Evolutionary conservation across 441 rosid genomes (phyloP), one percentile per base, ranked within the genome.

Genomic region (Manihot esculenta): DNA sequence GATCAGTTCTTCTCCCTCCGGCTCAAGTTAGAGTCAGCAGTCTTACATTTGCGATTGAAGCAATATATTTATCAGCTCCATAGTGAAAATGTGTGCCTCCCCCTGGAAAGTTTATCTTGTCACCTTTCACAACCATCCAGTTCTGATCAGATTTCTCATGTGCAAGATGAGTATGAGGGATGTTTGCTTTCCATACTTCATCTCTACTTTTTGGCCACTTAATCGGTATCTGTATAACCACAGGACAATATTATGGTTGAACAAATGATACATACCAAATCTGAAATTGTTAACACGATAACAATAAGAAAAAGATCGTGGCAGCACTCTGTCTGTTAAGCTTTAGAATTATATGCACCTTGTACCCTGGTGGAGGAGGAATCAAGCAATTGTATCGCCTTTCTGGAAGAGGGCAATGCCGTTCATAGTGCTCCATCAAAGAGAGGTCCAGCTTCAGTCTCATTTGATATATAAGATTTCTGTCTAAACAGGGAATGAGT

Each of bases 141-240:
- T 96, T 96, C 87, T 96, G 99, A 78, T 93, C 98, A 82, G 99
- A 93, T 78, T 96, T 96, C 74, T 96, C 97, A 64, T 87, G 86
- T 62, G 99, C 99, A 73, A 96, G 98, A 83, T 93, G 99, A 72
- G 97, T 96, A 74, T 96, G 99, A 76, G 99, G 99, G 77, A 96
- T 96, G 84, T 96, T 96, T 7, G 84, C 99, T 82, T 93, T 87
- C 98, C 98, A 93, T n/a, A 93, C 99, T 82, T 91, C 97, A 81
- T 96, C 99, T 87, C 99, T 86, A 77, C 99, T 95, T 76, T 85
- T 90, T 21, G 99, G 99, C 98, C 99, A 95, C 89, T 93, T 95
- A 55, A 95, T 85, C 65, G 99, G 99, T 76, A 95, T 77, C 99
- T 94, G 80, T 45, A 65, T 67, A 49, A 74, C 57, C 72, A 76